Conservation (phyloP, 495 filamentous ascomycete species). For the Aspergillus funiculosus region DNA sequence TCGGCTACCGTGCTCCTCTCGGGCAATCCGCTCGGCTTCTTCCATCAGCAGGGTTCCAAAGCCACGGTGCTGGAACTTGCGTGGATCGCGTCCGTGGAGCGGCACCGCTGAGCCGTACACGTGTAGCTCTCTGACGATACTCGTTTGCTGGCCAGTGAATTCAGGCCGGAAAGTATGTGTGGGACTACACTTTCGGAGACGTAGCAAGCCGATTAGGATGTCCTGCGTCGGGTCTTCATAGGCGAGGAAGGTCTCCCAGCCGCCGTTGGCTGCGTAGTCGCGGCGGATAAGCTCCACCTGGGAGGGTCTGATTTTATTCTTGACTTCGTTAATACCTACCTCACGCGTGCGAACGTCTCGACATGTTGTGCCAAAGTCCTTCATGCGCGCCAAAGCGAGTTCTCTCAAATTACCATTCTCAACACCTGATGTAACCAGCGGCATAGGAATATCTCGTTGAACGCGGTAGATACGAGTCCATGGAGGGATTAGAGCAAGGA, state of each 20-base stretch:
- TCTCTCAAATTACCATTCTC: slow-evolving; percentile 97
- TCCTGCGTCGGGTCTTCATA: slow-evolving; percentile 99
- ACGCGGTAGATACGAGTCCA: slow-evolving; percentile 99
- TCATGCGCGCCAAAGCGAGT: slow-evolving; percentile 89
- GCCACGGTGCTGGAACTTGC: slow-evolving; percentile 97
- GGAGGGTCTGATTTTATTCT: slow-evolving; percentile 92
- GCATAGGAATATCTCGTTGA: slow-evolving; percentile 98
- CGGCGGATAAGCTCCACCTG: slow-evolving; percentile 95
- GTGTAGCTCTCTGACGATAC: slow-evolving; percentile 88
- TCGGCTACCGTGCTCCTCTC: slow-evolving; percentile 82
- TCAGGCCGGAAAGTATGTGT: slow-evolving; percentile 89
- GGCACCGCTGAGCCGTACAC: slow-evolving; percentile 96
- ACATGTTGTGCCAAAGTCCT: slow-evolving; percentile 95
- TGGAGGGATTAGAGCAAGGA: slow-evolving; percentile 87
- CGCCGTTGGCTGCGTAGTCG: slow-evolving; percentile 90
- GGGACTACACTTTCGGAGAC: slow-evolving; percentile 81
- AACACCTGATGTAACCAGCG: slow-evolving; percentile 89
- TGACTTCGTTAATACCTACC: slow-evolving; percentile 97
- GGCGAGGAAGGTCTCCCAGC: slow-evolving; percentile 97
- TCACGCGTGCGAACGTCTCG: slow-evolving; percentile 97
- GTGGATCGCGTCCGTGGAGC: slow-evolving; percentile 84
- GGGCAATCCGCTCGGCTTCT: slow-evolving; percentile 90
- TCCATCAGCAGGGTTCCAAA: slow-evolving; percentile 97
- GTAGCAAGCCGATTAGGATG: slow-evolving; percentile 87
- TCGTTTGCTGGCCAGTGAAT: slow-evolving; percentile 77